Conservation (phyloP, 306 rosid genomes). For the Glycine soja region DNA sequence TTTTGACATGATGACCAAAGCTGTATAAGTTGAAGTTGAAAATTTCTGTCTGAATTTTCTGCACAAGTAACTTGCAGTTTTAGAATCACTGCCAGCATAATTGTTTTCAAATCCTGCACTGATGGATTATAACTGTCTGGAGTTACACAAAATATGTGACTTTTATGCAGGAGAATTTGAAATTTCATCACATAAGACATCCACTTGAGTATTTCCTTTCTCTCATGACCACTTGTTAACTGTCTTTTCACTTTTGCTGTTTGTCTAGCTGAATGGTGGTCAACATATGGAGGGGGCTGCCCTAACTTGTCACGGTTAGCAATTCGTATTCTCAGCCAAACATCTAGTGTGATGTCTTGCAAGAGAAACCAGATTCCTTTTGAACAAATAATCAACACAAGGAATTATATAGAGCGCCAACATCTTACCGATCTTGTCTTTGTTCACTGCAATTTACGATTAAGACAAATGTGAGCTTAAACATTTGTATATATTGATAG, state of each 20-base stretch:
- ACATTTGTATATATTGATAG: slow-evolving; percentile 23
- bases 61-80: slow-evolving; percentile 11
- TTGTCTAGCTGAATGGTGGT: slow-evolving; percentile 95
- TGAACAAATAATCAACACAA: slow-evolving; percentile 62
- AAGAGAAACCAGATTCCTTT: slow-evolving; percentile 64
- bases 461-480: slow-evolving; percentile 58
- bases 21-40: slow-evolving; percentile 18
- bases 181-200: slow-evolving; percentile 21
- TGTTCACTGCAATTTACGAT: slow-evolving; percentile 60
- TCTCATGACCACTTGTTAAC: slow-evolving; percentile 21
- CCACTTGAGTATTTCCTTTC: slow-evolving; percentile 14
- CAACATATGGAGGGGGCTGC: slow-evolving; percentile 91
- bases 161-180: slow-evolving; percentile 24
- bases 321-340: slow-evolving; percentile 85
- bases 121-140: slow-evolving; percentile 25
- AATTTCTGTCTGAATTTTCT: slow-evolving; percentile 16
- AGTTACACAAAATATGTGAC: slow-evolving; percentile 12
- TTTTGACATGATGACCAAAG: slow-evolving; percentile 28
- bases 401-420: slow-evolving; percentile 81
- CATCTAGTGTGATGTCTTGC: slow-evolving; percentile 64
- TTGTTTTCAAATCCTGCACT: slow-evolving; percentile 7
- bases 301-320: slow-evolving; percentile 87
- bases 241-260: slow-evolving; percentile 40
- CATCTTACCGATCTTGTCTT: slow-evolving; percentile 80
- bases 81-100: slow-evolving; percentile 12